Base-by-base conservation (phyloP, 805 yeast genomes). In the Phaffomyces antillensis region DNA sequence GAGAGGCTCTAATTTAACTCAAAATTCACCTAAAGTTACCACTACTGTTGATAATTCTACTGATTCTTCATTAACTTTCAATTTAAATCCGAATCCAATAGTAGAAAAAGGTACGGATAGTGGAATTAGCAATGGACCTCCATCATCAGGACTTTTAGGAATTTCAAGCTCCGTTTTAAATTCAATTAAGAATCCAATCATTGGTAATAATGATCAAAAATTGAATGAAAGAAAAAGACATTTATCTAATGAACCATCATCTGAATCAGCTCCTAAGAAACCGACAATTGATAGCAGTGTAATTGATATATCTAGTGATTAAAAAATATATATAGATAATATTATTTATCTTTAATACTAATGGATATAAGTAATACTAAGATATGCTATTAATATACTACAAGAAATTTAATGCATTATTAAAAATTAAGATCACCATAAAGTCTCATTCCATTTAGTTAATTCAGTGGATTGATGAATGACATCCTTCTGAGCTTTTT, bases 401-500 rank as follows among this genome's bases (percentile, higher is more conserved):
- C 37, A 20, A 20, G 8, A 20, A 4, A n/a, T n/a, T 16, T 16
- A 9, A 10, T 17, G 18, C 3, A 35, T 20, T 5, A 36, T 16
- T 17, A 11, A 16, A 12, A 16, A n/a, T 25, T 26, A n/a, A 5
- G 1, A 18, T 52, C 42, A 59, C 63, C 63, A 59, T 3, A 49
- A 25, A 1, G 63, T 59, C 9, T 58, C 62, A 39, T 59, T 55
- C 75, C 75, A 70, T 52, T 67, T 69, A 45, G 67, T 64, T 25
- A 69, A 50, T 42, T 67, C 70, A 18, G 50, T 53, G 10, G 67
- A 54, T 44, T 68, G 70, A 28, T 65, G 69, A 40, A 64, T 65
- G 16, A 68, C 56, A 46, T 67, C 73, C 39, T 70, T 70, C 48
- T 61, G 70, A 16, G 68, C 70, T 48, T 70, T 70, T 36, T 67